Conservation (phyloP, 768 basidiomycete genomes). For the Floccularia luteovirens region DNA sequence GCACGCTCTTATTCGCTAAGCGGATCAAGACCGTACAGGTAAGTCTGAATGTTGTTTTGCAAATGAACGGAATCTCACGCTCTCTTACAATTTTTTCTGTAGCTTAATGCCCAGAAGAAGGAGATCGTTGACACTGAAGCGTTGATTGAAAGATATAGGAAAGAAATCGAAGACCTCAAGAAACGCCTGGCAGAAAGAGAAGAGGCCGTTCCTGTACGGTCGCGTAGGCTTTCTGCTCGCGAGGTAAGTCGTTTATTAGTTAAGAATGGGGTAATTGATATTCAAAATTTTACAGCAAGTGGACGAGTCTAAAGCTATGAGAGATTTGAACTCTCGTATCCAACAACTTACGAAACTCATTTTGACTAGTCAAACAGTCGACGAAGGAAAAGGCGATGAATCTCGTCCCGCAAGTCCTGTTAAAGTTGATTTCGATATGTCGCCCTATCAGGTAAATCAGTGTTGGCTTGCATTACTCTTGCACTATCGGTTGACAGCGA, state of each 20-base stretch:
- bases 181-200: slow-evolving; percentile 63
- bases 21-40: slow-evolving; percentile 86
- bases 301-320: slow-evolving; percentile 81
- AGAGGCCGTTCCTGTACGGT: slow-evolving; percentile 45
- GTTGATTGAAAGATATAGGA: slow-evolving; percentile 87
- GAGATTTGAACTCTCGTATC: slow-evolving; percentile 72
- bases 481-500: slow-evolving; percentile 1
- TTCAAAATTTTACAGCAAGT: slow-evolving; percentile 45
- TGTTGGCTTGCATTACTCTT: neutral
- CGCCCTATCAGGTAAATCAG: slow-evolving; percentile 65
- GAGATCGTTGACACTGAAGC: slow-evolving; percentile 92
- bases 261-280: neutral
- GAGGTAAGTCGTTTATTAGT: slow-evolving; percentile 25
- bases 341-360: slow-evolving; percentile 80
- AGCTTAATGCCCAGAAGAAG: slow-evolving; percentile 86
- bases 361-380: slow-evolving; percentile 78
- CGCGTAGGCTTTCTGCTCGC: slow-evolving; percentile 42
- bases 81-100: slow-evolving; percentile 2
- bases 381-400: slow-evolving; percentile 58
- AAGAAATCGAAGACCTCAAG: slow-evolving; percentile 90
- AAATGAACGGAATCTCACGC: too few species aligned
- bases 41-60: slow-evolving; percentile 9
- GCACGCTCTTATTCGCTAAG: slow-evolving; percentile 87
- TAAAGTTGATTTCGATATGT: slow-evolving; percentile 88
- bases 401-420: slow-evolving; percentile 76